Evolutionary conservation across 2,329 filamentous ascomycete genomes (phyloP), one percentile per base, ranked within the genome.

Genomic region (Aaosphaeria arxii): DNA sequence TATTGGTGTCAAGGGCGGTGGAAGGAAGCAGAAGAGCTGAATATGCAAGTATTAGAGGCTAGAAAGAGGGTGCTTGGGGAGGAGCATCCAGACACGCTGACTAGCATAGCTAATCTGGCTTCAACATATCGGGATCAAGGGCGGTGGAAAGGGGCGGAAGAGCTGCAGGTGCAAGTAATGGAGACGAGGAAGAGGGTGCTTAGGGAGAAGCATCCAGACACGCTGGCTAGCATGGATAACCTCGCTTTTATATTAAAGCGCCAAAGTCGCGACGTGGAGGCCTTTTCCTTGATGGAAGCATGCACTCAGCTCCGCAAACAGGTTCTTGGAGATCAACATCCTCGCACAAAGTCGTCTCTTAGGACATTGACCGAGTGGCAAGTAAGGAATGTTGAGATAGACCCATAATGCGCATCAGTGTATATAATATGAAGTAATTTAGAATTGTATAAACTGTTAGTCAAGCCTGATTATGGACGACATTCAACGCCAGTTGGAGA

Each of bases 141-240:
- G 7, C 13, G 36, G 24, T 13, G 33, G 13, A 24, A 41, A 35
- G 44, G 30, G 24, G 11, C 11, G 4, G 28, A 46, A 24, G 7
- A 41, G 29, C n/a, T 46, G 24, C 3, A 43, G 9, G 28, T 11
- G 31, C 6, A 30, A 43, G 30, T 7, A 24, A 35, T 46, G 24
- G 35, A n/a, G 13, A 28, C 24, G 6, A n/a, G 28, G 3, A 17
- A 40, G 24, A 45, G 24, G 43, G 32, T 45, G 17, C 17, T 38
- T 9, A 31, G 43, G 24, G 24, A 43, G 9, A 4, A 5, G 41
- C 41, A 43, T 32, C 41, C 41, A 2, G 2, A 3, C 41, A 43
- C 41, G 41, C 41, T 43, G 30, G 17, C 41, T 3, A 43, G 41
- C 41, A 43, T 43, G 41, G 3, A 7, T 48, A 32, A 40, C 41